These are phyloP conservation scores for Pichia sp. DNA, from an alignment of 1,139 yeast genomes.

Conservation along the genomic window DNA sequence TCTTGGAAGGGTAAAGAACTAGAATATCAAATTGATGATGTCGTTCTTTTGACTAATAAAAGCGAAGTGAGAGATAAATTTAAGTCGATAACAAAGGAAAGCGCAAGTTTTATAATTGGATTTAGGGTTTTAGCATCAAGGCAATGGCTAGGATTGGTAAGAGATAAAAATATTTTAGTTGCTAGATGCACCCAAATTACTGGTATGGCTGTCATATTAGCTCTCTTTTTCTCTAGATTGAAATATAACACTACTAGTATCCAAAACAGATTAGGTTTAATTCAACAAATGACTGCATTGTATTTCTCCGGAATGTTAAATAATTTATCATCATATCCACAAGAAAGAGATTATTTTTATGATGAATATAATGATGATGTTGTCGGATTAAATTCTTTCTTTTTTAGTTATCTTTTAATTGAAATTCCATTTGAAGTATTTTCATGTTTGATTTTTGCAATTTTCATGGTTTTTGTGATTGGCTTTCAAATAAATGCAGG, in stretches of 20 bases:
- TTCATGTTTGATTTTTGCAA: constrained; percentile 53
- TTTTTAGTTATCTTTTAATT: constrained; percentile 54
- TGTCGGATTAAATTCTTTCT: constrained; percentile 63
- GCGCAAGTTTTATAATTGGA: constrained; percentile 34
- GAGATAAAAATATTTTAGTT: constrained; percentile 57
- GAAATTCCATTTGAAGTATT: constrained; percentile 72
- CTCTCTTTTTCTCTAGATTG: constrained; percentile 69
- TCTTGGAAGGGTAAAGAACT: constrained; percentile 31
- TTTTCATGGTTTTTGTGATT: constrained; percentile 58
- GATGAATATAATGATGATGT: constrained; percentile 74
- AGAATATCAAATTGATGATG: background rate
- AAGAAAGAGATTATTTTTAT: constrained; percentile 67
- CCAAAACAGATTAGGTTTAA: constrained; percentile 62
- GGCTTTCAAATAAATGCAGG: constrained; percentile 68
- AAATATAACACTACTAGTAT: constrained; percentile 54
- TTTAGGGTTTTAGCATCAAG: constrained; percentile 38
- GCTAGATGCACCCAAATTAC: constrained; percentile 65
- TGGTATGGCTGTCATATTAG: constrained; percentile 58
- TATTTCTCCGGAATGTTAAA: constrained; percentile 78
- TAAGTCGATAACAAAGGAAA: constrained; percentile 24
- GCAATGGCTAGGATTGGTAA: constrained; percentile 45
- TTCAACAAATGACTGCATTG: constrained; percentile 67
- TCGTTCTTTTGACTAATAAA: constrained; percentile 8
- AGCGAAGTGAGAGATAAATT: constrained; percentile 19
- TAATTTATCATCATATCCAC: constrained; percentile 68